Conservation (phyloP, 2,329 filamentous ascomycete species). For the Dothideomycetes sp. region DNA sequence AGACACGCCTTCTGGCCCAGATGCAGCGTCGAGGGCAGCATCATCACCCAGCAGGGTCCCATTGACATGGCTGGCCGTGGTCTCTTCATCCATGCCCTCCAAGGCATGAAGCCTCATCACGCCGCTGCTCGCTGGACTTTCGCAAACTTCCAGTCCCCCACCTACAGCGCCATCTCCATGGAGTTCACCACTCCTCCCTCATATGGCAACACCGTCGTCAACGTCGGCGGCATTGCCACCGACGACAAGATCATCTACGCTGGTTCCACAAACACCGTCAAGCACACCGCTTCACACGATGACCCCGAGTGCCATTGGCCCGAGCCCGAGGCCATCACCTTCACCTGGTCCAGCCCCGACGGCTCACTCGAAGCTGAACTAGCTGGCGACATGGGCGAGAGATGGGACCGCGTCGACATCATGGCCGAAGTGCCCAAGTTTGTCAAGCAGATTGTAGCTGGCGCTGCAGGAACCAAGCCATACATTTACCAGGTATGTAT, state of each 20-base stretch:
- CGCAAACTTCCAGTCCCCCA: slow-evolving; percentile 77
- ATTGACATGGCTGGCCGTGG: slow-evolving; percentile 73
- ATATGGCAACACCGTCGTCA: slow-evolving; percentile 76
- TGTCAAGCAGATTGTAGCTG: slow-evolving; percentile 85
- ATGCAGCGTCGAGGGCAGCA: slow-evolving; percentile 68
- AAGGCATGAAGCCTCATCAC: slow-evolving; percentile 99
- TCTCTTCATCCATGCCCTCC: slow-evolving; percentile 73
- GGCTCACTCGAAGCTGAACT: slow-evolving; percentile 59
- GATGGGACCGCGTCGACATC: slow-evolving; percentile 77
- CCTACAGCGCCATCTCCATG: slow-evolving; percentile 84
- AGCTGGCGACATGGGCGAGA: slow-evolving; percentile 56
- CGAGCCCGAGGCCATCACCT: slow-evolving; percentile 66
- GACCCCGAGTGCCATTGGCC: slow-evolving; percentile 82
- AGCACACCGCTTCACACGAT: slow-evolving; percentile 57
- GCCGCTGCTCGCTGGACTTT: slow-evolving; percentile 89
- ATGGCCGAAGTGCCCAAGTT: slow-evolving; percentile 95
- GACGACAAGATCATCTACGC: slow-evolving; percentile 71
- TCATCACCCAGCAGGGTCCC: slow-evolving; percentile 68
- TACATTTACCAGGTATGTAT: slow-evolving; percentile 85
- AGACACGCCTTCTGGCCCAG: slow-evolving; percentile 91
- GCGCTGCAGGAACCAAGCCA: slow-evolving; percentile 81
- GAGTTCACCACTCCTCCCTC: slow-evolving; percentile 89
- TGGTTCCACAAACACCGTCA: slow-evolving; percentile 51
- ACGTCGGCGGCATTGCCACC: slow-evolving; percentile 70
- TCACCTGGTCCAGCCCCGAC: slow-evolving; percentile 65